These are phyloP conservation scores for Nakataea oryzae DNA, from an alignment of 2,329 filamentous ascomycete species.

Conservation along the genomic window DNA sequence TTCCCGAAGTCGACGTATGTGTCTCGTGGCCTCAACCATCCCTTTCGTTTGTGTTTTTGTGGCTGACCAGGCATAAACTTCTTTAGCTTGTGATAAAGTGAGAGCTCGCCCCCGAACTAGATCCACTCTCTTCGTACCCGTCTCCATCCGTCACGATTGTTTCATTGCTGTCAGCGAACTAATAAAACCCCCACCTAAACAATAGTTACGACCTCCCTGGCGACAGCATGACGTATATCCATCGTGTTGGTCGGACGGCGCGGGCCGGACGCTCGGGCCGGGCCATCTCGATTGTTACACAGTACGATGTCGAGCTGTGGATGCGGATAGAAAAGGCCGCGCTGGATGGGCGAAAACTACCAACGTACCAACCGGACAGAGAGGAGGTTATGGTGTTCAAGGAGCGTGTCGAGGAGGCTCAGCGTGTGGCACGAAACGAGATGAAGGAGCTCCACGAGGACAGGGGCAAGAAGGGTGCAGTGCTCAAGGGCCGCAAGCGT, in stretches of 20 bases:
- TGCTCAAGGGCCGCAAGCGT: conserved; percentile 35
- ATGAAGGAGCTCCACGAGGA: conserved; percentile 74
- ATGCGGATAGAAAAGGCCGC: conserved; percentile 73
- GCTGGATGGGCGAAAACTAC: conserved; percentile 54
- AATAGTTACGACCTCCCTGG: conserved; percentile 71
- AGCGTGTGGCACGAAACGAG: conserved; percentile 66
- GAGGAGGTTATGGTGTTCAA: conserved; percentile 81
- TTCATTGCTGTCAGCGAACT: background rate
- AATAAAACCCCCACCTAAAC: background rate
- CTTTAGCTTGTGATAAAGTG: conserved; percentile 2
- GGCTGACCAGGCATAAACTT: background rate
- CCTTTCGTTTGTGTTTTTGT: background rate
- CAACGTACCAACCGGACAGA: conserved; percentile 59
- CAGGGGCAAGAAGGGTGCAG: conserved; percentile 43
- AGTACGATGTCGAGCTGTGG: conserved; percentile 79
- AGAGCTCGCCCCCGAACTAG: background rate
- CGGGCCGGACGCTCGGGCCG: conserved; percentile 77
- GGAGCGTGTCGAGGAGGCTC: conserved; percentile 69
- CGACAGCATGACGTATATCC: conserved; percentile 84
- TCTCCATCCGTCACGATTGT: conserved; percentile 29
- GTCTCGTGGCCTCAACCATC: background rate
- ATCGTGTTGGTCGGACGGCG: conserved; percentile 80
- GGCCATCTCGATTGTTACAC: conserved; percentile 72
- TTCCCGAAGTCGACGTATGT: conserved; percentile 66
- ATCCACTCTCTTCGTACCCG: conserved; percentile 19